A percentile compares a stretch with the other conserved stretches of the same genome.
Evolutionary conservation across 495 filamentous ascomycete genomes (phyloP).

Genomic region (Penicillium cosmopolitanum): DNA sequence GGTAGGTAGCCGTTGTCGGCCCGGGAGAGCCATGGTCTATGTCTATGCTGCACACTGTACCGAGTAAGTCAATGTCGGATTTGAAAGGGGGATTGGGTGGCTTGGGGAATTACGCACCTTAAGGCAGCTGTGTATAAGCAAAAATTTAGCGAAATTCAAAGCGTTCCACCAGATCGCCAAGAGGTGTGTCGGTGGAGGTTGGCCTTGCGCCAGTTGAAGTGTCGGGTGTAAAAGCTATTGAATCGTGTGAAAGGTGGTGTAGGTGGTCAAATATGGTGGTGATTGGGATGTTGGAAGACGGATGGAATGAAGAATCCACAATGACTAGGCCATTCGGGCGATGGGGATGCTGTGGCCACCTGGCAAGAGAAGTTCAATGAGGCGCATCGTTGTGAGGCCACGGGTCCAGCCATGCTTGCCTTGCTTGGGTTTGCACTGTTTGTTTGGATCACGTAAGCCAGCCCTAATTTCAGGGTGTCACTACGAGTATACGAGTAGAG

Average conservation of each 20-base stretch:
- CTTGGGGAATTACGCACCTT: constrained; percentile 5
- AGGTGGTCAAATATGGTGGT: constrained; percentile 1
- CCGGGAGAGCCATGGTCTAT: constrained; percentile 54
- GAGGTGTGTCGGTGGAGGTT: constrained; percentile 27
- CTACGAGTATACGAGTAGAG: no score
- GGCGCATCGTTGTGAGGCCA: constrained; percentile 30
- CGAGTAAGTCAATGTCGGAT: constrained; percentile 14
- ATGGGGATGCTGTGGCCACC: constrained; percentile 41
- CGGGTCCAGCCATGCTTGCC: constrained; percentile 22
- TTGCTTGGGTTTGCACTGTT: constrained; percentile 24
- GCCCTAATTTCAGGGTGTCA: constrained; percentile 10
- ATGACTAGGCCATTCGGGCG: constrained; percentile 25
- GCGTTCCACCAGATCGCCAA: constrained; percentile 21
- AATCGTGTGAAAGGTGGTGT: constrained; percentile 12
- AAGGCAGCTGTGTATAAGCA: constrained; percentile 18
- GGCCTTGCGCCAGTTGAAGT: constrained; percentile 25
- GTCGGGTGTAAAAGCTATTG: constrained; percentile 19
- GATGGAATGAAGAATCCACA: constrained; percentile 13
- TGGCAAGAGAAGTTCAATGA: constrained; percentile 41
- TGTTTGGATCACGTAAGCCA: constrained; percentile 22
- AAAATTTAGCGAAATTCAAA: not conserved
- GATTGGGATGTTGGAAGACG: not conserved
- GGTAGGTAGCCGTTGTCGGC: constrained; percentile 47
- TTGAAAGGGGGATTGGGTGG: not conserved
- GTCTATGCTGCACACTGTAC: constrained; percentile 31